Evolutionary conservation across 169 alveolate species (phyloP).

Genomic region (Eimeria acervulina): DNA sequence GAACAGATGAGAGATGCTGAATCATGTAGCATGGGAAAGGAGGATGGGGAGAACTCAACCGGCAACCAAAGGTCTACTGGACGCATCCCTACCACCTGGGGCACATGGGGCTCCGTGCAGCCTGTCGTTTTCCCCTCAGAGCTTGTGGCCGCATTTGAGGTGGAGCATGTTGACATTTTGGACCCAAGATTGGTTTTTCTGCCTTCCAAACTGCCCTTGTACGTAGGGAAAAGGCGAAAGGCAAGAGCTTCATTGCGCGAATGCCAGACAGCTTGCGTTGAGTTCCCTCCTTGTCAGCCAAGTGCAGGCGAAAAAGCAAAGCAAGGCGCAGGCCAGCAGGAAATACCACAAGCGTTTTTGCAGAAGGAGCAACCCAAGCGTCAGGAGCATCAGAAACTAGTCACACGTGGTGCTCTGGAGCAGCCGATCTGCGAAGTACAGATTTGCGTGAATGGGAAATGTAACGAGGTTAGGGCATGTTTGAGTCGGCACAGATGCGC

Average conservation of each 20-base stretch:
- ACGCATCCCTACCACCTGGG: slow-evolving; percentile 6
- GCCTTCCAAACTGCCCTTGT: not conserved
- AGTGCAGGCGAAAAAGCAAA: not conserved
- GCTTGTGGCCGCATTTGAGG: slow-evolving; percentile 49
- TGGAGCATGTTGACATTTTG: not conserved
- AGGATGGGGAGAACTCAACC: not conserved
- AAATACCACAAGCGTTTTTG: not conserved
- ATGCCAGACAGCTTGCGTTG: not conserved
- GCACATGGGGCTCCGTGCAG: not conserved
- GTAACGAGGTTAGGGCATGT: not conserved
- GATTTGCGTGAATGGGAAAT: slow-evolving; percentile 18
- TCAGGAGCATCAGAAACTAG: not conserved
- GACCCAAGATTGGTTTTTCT: not conserved
- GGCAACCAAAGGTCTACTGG: not conserved
- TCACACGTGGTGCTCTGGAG: not conserved
- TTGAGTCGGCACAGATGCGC: slow-evolving; percentile 54
- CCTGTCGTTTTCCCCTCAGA: slow-evolving; percentile 63
- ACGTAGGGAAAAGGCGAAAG: not conserved
- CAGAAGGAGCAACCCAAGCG: not conserved
- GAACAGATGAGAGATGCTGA: not conserved
- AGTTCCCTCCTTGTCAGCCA: not conserved
- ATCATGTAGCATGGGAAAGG: not conserved
- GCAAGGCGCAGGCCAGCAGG: slow-evolving; percentile 11
- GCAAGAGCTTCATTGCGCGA: not conserved
- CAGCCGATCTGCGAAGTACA: slow-evolving; percentile 48